Conservation (phyloP, 805 yeast genomes). For the Naumovozyma castellii region DNA sequence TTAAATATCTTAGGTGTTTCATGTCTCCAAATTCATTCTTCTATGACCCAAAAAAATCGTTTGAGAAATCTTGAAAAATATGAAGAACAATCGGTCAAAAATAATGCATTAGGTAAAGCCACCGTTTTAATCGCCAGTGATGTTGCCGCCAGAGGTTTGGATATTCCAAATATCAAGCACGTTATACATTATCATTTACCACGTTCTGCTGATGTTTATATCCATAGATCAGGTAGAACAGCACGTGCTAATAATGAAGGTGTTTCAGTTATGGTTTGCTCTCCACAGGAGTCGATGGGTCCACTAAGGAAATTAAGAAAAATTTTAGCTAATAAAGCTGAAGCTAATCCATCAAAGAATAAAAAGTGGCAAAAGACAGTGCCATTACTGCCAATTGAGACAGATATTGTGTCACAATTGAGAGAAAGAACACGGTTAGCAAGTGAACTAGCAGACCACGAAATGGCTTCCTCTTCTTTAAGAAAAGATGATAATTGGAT, state of each 20-base stretch:
- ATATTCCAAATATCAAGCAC: constrained; percentile 82
- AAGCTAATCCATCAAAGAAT: constrained; percentile 16
- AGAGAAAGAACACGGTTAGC: constrained; percentile 62
- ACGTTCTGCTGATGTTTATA: constrained; percentile 84
- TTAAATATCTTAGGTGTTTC: constrained; percentile 61
- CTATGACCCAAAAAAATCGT: constrained; percentile 92
- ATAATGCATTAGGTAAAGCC: constrained; percentile 36
- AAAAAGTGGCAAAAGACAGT: constrained; percentile 46
- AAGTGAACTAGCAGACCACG: constrained; percentile 64
- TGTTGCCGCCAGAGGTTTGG: constrained; percentile 97
- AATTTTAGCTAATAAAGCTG: constrained; percentile 33
- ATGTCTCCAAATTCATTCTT: constrained; percentile 74
- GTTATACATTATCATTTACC: constrained; percentile 95
- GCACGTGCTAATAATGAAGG: constrained; percentile 92
- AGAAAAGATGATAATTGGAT: constrained; percentile 74
- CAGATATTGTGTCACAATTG: constrained; percentile 59
- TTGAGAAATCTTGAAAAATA: constrained; percentile 67
- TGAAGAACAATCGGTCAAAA: constrained; percentile 30
- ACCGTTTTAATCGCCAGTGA: constrained; percentile 86
- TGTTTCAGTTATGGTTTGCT: constrained; percentile 87
- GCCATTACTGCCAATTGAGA: constrained; percentile 65
- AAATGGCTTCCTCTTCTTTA: constrained; percentile 47
- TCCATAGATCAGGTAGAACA: constrained; percentile 97
- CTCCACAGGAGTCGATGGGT: constrained; percentile 89
- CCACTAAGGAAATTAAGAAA: constrained; percentile 69